A percentile compares a stretch with the other conserved stretches of the same genome.
phyloP scores from a whole-genome alignment of 2,329 filamentous ascomycete species.

The Claviceps sp. region DNA sequence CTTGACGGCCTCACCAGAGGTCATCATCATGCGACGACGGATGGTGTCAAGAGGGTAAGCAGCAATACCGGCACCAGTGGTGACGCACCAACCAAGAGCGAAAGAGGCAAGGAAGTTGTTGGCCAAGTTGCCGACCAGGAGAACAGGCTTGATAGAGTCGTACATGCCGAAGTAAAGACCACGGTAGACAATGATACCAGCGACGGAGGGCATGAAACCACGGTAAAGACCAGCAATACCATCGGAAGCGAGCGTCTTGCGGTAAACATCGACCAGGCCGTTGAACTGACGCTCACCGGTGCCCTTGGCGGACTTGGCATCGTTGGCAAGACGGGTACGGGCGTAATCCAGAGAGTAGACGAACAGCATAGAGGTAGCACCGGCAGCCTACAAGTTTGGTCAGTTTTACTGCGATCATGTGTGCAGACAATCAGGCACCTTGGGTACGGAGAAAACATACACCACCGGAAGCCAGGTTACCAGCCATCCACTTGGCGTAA shows the following conservation, averaged over 20 bases:
- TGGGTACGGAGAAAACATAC: slow-evolving; percentile 40
- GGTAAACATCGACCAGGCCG: slow-evolving; percentile 98
- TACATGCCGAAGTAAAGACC: slow-evolving; percentile 99
- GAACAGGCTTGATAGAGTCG: slow-evolving; percentile 99
- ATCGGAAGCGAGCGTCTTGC: slow-evolving; percentile 97
- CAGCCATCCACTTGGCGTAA: slow-evolving; percentile 97
- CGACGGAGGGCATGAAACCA: slow-evolving; percentile 99
- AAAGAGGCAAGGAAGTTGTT: slow-evolving; percentile 99
- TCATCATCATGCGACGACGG: slow-evolving; percentile 99
- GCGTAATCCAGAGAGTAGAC: slow-evolving; percentile 99
- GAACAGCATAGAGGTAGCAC: slow-evolving; percentile 99
- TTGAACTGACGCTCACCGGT: slow-evolving; percentile 99
- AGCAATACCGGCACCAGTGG: slow-evolving; percentile 99
- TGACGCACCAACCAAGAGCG: slow-evolving; percentile 96
- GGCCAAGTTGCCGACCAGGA: slow-evolving; percentile 81
- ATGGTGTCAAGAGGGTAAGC: slow-evolving; percentile 99
- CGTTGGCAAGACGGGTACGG: slow-evolving; percentile 99
- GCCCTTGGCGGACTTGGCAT: slow-evolving; percentile 95
- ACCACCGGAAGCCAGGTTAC: slow-evolving; percentile 99
- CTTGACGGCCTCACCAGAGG: slow-evolving; percentile 94
- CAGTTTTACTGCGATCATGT: slow-evolving; percentile 1
- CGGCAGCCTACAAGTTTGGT: slow-evolving; percentile 52
- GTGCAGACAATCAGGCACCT: not conserved
- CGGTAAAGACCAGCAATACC: slow-evolving; percentile 99
- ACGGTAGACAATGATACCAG: slow-evolving; percentile 99